Evolutionary conservation across 2,329 filamentous ascomycete genomes (phyloP).

Genomic region (Spiromastix sp.): DNA sequence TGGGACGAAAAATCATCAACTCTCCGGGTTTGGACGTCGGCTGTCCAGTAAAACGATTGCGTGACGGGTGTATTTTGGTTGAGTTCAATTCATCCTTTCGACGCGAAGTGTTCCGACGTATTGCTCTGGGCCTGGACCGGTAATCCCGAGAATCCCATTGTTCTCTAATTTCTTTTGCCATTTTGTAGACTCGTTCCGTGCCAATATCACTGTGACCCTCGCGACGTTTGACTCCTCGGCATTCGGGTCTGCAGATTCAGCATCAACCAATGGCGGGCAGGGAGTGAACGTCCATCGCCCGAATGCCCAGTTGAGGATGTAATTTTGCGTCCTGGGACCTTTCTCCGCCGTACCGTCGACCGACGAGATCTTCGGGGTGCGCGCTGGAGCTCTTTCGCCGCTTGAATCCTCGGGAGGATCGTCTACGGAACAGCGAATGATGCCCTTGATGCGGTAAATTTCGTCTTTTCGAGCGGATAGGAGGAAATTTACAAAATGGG

Average conservation of each 20-base stretch:
- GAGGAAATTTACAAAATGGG: conserved; percentile 51
- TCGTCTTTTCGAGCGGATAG: conserved; percentile 82
- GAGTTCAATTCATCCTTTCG: too few species aligned
- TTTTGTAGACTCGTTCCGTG: conserved; percentile 36
- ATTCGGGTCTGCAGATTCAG: conserved; percentile 13
- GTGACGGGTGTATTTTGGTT: too few species aligned
- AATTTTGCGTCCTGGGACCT: conserved; percentile 38
- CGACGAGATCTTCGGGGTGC: conserved; percentile 8
- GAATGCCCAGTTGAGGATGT: conserved; percentile 98
- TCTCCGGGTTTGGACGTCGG: too few species aligned
- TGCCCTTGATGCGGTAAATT: conserved; percentile 85
- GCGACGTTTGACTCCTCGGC: conserved; percentile 19
- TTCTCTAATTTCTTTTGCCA: conserved; percentile 40
- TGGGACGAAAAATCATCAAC: too few species aligned
- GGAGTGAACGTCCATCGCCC: conserved; percentile 85
- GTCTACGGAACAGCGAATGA: conserved; percentile 37
- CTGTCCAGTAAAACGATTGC: too few species aligned
- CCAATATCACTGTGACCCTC: conserved; percentile 37
- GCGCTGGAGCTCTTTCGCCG: conserved; percentile 31
- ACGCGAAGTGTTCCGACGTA: too few species aligned
- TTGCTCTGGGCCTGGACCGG: too few species aligned
- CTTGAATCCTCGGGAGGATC: conserved; percentile 38
- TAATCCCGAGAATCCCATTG: too few species aligned
- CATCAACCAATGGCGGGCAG: conserved; percentile 27
- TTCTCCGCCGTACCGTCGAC: not conserved